Evolutionary conservation across 2,329 filamentous ascomycete species (phyloP).

Genomic region (Geosmithia flava): DNA sequence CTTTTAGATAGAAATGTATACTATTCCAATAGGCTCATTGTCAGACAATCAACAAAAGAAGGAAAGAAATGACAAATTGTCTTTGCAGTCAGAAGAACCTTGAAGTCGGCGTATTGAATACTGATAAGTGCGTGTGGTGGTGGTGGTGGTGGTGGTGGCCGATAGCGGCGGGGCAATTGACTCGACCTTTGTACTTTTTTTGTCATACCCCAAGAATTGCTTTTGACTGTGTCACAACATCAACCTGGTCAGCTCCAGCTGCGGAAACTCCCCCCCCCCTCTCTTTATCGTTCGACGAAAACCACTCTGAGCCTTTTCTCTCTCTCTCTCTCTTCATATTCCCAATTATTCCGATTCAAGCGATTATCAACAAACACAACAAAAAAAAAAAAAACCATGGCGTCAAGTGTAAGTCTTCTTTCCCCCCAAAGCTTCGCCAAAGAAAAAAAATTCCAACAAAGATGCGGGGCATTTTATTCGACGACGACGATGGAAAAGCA

Average conservation of each 20-base stretch:
- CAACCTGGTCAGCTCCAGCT: not conserved
- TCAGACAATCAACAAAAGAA: too few species aligned
- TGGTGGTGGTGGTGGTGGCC: not conserved
- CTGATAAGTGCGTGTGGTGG: not conserved
- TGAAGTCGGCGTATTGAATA: too few species aligned
- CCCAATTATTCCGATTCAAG: too few species aligned
- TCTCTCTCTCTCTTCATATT: too few species aligned
- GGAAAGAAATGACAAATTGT: too few species aligned
- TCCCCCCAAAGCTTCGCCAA: not conserved
- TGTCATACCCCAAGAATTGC: not conserved
- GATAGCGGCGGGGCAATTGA: constrained; percentile 3
- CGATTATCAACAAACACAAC: too few species aligned
- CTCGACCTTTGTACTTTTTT: not conserved
- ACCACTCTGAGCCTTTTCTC: not conserved
- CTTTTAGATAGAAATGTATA: too few species aligned
- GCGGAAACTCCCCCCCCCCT: not conserved
- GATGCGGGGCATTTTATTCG: not conserved
- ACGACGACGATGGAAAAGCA: too few species aligned
- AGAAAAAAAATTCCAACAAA: not conserved
- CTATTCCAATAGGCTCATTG: too few species aligned
- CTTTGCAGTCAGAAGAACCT: too few species aligned
- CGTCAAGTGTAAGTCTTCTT: constrained; percentile 1
- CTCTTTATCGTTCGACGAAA: not conserved
- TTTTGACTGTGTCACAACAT: not conserved
- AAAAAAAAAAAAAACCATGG: not conserved